A percentile compares a stretch with the other conserved stretches of the same genome.
Evolutionary conservation across 2,329 filamentous ascomycete genomes (phyloP).

Genomic region (Microcyclosporella mali): DNA sequence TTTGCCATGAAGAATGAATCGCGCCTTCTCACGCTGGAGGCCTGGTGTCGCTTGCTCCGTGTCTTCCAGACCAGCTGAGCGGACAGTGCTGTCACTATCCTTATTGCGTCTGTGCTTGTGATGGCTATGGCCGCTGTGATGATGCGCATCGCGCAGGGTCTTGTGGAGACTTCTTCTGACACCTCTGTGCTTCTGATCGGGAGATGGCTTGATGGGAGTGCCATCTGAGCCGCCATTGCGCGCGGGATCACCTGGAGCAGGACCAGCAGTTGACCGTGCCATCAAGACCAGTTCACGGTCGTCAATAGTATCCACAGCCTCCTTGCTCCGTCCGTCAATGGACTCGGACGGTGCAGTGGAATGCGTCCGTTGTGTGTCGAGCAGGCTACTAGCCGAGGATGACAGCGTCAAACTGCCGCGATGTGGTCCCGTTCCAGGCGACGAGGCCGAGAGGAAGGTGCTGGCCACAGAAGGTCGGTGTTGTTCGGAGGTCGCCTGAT

Average conservation of each 20-base stretch:
- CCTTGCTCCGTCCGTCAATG: constrained; percentile 7
- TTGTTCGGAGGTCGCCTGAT: constrained; percentile 22
- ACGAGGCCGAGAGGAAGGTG: constrained; percentile 22
- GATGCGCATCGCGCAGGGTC: constrained; percentile 68
- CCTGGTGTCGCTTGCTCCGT: constrained; percentile 51
- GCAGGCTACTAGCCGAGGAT: constrained; percentile 26
- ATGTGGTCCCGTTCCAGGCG: constrained; percentile 7
- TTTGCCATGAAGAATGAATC: constrained; percentile 95
- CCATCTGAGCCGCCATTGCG: constrained; percentile 16
- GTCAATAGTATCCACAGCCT: constrained; percentile 17
- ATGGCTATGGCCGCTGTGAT: constrained; percentile 32
- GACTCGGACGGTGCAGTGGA: constrained; percentile 20
- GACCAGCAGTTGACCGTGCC: constrained; percentile 16
- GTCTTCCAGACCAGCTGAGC: constrained; percentile 24
- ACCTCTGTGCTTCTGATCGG: constrained; percentile 40
- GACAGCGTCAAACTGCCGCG: constrained; percentile 24
- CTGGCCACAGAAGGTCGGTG: constrained; percentile 32
- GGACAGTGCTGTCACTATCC: constrained; percentile 59
- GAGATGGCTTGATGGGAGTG: constrained; percentile 15
- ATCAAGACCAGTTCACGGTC: constrained; percentile 22
- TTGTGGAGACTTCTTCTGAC: constrained; percentile 82
- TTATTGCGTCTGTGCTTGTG: constrained; percentile 71
- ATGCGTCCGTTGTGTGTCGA: constrained; percentile 17
- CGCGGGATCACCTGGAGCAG: constrained; percentile 1
- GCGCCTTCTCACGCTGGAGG: constrained; percentile 71